Evolutionary conservation across 495 filamentous ascomycete species (phyloP), one percentile per base, ranked within the genome.

Genomic region (Letharia lupina): DNA sequence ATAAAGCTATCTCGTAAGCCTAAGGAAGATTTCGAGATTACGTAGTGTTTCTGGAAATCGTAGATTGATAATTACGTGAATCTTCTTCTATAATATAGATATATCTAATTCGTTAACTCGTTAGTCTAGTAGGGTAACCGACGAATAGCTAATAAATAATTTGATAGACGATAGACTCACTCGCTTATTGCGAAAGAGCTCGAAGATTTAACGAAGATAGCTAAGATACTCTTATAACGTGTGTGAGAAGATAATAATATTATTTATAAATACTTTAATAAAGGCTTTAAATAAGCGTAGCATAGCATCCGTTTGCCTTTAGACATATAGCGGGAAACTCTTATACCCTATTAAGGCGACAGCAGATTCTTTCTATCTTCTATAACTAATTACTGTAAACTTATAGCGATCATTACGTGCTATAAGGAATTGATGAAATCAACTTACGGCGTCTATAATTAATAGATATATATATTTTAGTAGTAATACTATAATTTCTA

Each of bases 381-480:
- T 41, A 44, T 67, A 44, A 44, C 13, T 50, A 16, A 57, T 10
- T 48, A 67, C 37, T 16, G 23, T 63, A 52, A 63, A 40, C 37
- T 67, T 63, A 57, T 67, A 58, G 2, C 41, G 42, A 63, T 67
- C 47, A 3, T 63, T 23, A 11, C 3, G 10, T 35, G 52, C 18
- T n/a, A 67, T 47, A 44, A 20, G 28, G 31, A 52, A 67, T 58
- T 67, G 37, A 58, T 63, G 58, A 57, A 67, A 67, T n/a, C 42
- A 67, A 20, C 8, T 18, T 3, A 40, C n/a, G 3, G 15, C 41
- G 56, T 67, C 31, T 20, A 67, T 54, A 35, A 42, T 44, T 4
- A 60, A 40, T 41, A 60, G 20, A 60, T 60, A 65, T 2, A 3
- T 0, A 33, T 44, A 40, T 47, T 23, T 33, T 1, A 64, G 12